phyloP scores from a whole-genome alignment of 2,329 filamentous ascomycete genomes.

The Phoma herbarum region DNA sequence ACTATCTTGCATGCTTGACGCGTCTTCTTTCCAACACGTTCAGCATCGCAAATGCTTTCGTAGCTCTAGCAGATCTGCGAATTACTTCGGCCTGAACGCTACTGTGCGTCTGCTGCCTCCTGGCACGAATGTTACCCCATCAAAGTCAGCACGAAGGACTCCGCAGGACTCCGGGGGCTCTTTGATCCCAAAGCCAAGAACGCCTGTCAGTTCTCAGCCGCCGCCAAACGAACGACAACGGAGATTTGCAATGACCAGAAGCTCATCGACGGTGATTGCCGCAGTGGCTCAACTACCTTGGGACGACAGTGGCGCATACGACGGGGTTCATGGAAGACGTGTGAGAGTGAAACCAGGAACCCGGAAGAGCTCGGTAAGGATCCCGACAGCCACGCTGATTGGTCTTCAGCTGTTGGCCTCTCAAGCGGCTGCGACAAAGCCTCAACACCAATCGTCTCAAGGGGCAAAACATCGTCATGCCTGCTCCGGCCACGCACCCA shows the following conservation, averaged over 20 bases:
- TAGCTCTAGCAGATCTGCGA: not conserved
- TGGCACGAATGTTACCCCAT: not conserved
- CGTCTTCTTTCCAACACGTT: not conserved
- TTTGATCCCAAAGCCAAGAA: constrained; percentile 5
- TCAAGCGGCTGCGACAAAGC: constrained; percentile 33
- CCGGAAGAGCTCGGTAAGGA: constrained; percentile 23
- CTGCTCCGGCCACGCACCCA: constrained; percentile 22
- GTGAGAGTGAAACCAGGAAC: constrained; percentile 30
- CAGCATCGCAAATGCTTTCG: not conserved
- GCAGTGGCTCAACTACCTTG: constrained; percentile 17
- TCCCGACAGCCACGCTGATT: constrained; percentile 22
- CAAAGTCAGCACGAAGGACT: not conserved
- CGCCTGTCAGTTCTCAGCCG: constrained; percentile 10
- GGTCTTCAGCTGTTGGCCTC: constrained; percentile 10
- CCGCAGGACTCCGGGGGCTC: not conserved
- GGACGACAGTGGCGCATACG: constrained; percentile 20
- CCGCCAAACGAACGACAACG: constrained; percentile 6
- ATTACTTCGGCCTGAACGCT: not conserved
- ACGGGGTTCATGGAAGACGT: constrained; percentile 19
- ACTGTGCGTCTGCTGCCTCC: not conserved
- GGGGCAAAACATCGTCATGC: constrained; percentile 43
- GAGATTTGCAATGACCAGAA: constrained; percentile 13
- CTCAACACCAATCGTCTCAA: constrained; percentile 54
- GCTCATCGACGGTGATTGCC: constrained; percentile 9
- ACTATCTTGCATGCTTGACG: constrained; percentile 1